Conservation (phyloP, 1,284 basidiomycete species). For the Malassezia arunalokei region DNA sequence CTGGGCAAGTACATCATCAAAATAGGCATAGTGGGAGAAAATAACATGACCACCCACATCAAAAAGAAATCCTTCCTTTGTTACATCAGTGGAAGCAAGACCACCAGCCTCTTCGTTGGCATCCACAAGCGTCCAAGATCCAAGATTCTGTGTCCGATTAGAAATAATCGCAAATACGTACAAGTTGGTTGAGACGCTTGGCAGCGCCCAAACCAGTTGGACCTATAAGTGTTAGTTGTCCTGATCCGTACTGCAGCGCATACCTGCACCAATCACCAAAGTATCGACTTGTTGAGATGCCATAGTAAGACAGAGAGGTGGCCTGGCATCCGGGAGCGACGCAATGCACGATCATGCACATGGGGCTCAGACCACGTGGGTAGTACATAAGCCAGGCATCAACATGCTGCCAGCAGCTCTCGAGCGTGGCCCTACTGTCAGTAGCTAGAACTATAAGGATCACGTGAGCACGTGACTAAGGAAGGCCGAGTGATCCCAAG, state of each 20-base stretch:
- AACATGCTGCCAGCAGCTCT: not conserved
- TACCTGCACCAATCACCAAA: constrained; percentile 44
- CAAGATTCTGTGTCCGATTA: constrained; percentile 42
- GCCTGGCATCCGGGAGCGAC: not conserved
- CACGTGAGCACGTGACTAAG: constrained; percentile 4
- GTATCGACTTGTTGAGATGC: constrained; percentile 31
- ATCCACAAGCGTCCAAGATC: constrained; percentile 49
- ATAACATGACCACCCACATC: constrained; percentile 53
- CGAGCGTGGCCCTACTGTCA: not conserved
- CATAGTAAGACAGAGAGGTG: not conserved
- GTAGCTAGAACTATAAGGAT: constrained; percentile 1
- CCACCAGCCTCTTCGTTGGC: constrained; percentile 49
- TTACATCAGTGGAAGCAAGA: constrained; percentile 51
- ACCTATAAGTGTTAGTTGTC: constrained; percentile 2
- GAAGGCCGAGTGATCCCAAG: not conserved
- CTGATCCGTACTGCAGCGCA: not conserved
- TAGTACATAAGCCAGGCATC: not conserved
- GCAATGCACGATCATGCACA: not conserved
- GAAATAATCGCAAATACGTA: constrained; percentile 17
- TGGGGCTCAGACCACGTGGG: not conserved
- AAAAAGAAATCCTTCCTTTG: constrained; percentile 52
- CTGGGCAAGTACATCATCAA: constrained; percentile 50
- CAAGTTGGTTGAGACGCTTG: constrained; percentile 51
- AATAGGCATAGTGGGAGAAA: constrained; percentile 53
- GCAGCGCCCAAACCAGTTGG: constrained; percentile 52